Evolutionary conservation across 257 asterid species (phyloP).

Genomic region (Lycium ferocissimum): DNA sequence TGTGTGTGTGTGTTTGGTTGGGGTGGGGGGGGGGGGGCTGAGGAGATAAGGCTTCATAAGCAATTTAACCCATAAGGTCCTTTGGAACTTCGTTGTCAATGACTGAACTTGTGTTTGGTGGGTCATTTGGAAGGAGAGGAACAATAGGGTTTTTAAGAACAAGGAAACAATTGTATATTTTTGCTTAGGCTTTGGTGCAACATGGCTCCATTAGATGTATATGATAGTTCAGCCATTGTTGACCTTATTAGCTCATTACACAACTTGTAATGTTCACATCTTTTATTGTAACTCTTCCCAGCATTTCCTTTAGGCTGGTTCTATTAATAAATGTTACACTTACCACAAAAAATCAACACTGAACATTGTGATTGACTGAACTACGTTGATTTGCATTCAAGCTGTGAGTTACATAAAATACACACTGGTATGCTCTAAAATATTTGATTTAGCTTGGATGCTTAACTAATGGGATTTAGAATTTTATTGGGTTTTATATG

Average conservation of each 20-base stretch:
- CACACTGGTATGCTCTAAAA: neutral
- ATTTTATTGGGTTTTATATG: constrained; percentile 9
- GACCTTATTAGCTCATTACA: constrained; percentile 9
- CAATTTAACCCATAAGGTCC: neutral
- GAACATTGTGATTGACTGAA: constrained; percentile 68
- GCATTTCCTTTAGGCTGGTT: neutral
- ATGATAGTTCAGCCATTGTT: neutral
- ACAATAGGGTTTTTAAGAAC: neutral
- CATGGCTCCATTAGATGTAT: constrained; percentile 4
- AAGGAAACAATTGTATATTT: neutral
- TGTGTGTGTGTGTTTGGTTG: neutral
- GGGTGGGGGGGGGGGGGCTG: neutral
- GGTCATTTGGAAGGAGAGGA: constrained; percentile 7
- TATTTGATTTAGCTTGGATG: constrained; percentile 1
- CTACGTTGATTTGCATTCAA: neutral
- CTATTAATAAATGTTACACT: constrained; percentile 50
- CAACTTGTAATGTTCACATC: neutral
- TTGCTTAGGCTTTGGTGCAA: neutral
- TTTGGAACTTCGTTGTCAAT: constrained; percentile 5
- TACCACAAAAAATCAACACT: neutral
- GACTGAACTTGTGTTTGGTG: constrained; percentile 12
- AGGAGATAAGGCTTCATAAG: neutral
- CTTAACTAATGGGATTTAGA: neutral
- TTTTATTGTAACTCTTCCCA: neutral
- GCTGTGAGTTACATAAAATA: neutral